Conservation (phyloP, 2,329 filamentous ascomycete species). For the Podosphaera aphanis region DNA sequence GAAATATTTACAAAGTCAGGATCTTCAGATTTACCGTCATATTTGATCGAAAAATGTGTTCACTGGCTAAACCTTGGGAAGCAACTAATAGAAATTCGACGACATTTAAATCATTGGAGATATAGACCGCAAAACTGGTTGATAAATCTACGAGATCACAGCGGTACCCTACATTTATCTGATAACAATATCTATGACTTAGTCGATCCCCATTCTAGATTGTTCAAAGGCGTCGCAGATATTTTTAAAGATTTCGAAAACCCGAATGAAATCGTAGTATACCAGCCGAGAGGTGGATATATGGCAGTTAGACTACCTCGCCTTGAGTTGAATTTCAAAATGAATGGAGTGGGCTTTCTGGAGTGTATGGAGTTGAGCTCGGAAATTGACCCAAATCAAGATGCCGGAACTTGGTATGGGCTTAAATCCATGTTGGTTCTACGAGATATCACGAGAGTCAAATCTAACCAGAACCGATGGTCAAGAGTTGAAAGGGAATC, state of each 20-base stretch:
- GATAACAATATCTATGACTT: conserved; percentile 16
- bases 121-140: conserved; percentile 19
- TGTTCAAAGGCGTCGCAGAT: conserved; percentile 18
- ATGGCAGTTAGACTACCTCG: conserved; percentile 26
- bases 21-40: conserved; percentile 25
- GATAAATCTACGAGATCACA: conserved; percentile 15
- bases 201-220: conserved; percentile 24
- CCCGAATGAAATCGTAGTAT: conserved; percentile 21
- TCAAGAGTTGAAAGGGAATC: neutral
- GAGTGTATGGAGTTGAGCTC: conserved; percentile 24
- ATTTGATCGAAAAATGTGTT: conserved; percentile 26
- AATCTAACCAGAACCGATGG: neutral
- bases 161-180: conserved; percentile 4
- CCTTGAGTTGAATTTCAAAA: conserved; percentile 27
- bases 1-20: conserved; percentile 10
- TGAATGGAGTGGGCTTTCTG: conserved; percentile 22
- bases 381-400: conserved; percentile 31
- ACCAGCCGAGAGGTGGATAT: conserved; percentile 17
- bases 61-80: conserved; percentile 33
- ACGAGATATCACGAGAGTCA: conserved; percentile 19
- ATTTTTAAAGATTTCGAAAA: conserved; percentile 29
- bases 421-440: conserved; percentile 34
- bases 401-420: conserved; percentile 35
- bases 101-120: conserved; percentile 19
- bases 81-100: conserved; percentile 27